Base-by-base conservation (phyloP, 78 protist species). In the Neovahlkampfia damariscottae region DNA sequence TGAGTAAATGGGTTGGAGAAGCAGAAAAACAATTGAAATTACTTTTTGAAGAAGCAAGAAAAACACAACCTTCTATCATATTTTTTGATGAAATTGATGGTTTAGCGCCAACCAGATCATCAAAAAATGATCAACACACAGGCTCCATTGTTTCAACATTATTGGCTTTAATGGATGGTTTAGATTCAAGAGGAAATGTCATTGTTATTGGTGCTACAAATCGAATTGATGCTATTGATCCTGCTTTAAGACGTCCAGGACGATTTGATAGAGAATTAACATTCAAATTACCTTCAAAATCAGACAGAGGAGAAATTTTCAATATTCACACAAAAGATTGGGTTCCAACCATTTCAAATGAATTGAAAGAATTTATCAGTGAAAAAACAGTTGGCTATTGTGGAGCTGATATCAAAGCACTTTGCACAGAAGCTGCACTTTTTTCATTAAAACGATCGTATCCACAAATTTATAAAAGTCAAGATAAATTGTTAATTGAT, bases 121-220 rank as follows among this genome's bases (percentile, higher is more conserved):
- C 81, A n/a, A 67, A 83, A n/a, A 87, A 83, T 9, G 95, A 93
- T 40, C 90, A 93, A 30, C 78, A 86, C 70, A 93, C 91, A 67
- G 67, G 83, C 67, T 84, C 89, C 31, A 76, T 95, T 27, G 95
- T 91, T 19, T 62, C 91, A 4, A 90, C 95, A 31, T 74, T 95
- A 35, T 76, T 95, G 10, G 93, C 96, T 8, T 82, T 93, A 29
- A 89, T 93, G 96, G 98, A 95, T 69, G 98, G 98, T 1, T 69
- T 95, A 7, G 92, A 87, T 35, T 4, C 29, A 0, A 66, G 84
- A 2, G 35, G 32, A 3, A 39, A 34, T 0, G 29, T 30, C 38
- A 86, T 97, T 4, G 91, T 96, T 2, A 81, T 98, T 10, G 99
- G 93, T 0, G 97, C 99, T 34, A 96, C 99, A 6, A 98, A 95